These are phyloP conservation scores for Oryza nivara DNA, from an alignment of 176 grass and related monocot species.

Conservation along the genomic window DNA sequence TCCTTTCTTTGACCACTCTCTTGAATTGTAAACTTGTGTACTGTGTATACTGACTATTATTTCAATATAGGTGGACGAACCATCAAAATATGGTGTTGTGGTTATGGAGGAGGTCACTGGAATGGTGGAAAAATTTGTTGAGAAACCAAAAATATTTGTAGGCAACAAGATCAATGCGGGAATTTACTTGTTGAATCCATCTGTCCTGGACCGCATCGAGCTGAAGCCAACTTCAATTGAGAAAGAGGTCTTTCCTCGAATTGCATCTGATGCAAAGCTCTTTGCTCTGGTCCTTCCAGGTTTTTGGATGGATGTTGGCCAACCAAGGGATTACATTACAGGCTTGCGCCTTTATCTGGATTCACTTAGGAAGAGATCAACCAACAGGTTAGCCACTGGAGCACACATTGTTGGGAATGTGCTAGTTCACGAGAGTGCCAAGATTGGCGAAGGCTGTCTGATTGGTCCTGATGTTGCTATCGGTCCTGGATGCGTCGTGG, in stretches of 20 bases:
- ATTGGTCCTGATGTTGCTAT: slow-evolving; percentile 92
- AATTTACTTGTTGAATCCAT: slow-evolving; percentile 93
- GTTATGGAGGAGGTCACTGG: slow-evolving; percentile 83
- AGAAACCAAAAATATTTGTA: slow-evolving; percentile 93
- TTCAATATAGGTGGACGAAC: slow-evolving; percentile 78
- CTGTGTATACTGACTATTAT: slow-evolving; percentile 19
- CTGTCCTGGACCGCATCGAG: slow-evolving; percentile 82
- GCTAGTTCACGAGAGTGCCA: slow-evolving; percentile 77
- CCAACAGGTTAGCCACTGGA: slow-evolving; percentile 57
- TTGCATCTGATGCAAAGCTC: slow-evolving; percentile 68
- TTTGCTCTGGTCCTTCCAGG: slow-evolving; percentile 86
- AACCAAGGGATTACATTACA: slow-evolving; percentile 89
- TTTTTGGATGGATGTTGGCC: slow-evolving; percentile 98
- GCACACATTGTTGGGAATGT: slow-evolving; percentile 75
- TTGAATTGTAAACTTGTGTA: neutral
- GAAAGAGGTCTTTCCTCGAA: slow-evolving; percentile 89
- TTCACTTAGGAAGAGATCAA: slow-evolving; percentile 76
- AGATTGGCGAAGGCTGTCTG: slow-evolving; percentile 88
- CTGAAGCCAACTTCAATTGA: slow-evolving; percentile 94
- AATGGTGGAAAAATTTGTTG: slow-evolving; percentile 82
- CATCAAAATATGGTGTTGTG: slow-evolving; percentile 96
- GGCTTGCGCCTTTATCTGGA: slow-evolving; percentile 83
- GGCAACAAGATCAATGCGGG: slow-evolving; percentile 99
- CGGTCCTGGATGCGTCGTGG: slow-evolving; percentile 80
- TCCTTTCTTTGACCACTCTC: slow-evolving; percentile 21